These are phyloP conservation scores for Dendrobium officinale DNA, from an alignment of 106 monocot species.

Conservation along the genomic window DNA sequence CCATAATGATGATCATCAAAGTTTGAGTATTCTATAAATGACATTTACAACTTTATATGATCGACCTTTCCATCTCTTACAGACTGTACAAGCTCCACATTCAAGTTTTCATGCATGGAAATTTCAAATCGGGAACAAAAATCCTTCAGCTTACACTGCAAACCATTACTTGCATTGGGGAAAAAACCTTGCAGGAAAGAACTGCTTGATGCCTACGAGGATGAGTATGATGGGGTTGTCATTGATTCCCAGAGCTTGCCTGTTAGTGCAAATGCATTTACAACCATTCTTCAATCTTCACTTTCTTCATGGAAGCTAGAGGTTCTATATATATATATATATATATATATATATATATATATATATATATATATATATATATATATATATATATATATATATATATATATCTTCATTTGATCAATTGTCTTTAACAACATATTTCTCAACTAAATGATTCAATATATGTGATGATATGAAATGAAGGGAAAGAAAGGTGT, in stretches of 20 bases:
- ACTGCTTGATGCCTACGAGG: conserved; percentile 60
- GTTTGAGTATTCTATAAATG: not conserved
- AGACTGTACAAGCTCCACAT: not conserved
- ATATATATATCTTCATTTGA: not conserved
- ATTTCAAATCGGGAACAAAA: not conserved
- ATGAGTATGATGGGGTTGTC: conserved; percentile 73
- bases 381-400: too few relatives aligned
- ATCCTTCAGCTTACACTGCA: not conserved
- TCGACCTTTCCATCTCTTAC: not conserved
- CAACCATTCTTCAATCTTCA: conserved; percentile 54
- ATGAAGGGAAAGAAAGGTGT: conserved; percentile 72
- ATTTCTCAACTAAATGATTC: not conserved
- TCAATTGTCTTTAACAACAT: not conserved
- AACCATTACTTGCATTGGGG: not conserved
- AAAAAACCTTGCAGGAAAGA: conserved; percentile 11
- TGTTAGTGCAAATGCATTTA: conserved; percentile 41
- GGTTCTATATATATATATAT: conserved; percentile 15
- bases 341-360: too few relatives aligned
- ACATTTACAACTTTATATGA: not conserved
- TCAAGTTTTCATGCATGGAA: not conserved
- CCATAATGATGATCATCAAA: too few relatives aligned
- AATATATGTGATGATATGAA: not conserved
- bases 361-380: too few relatives aligned
- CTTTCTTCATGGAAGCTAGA: conserved; percentile 56
- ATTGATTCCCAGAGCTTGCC: conserved; percentile 59